Conservation (phyloP, 1,139 yeast species). For the Scheffersomyces titani region DNA sequence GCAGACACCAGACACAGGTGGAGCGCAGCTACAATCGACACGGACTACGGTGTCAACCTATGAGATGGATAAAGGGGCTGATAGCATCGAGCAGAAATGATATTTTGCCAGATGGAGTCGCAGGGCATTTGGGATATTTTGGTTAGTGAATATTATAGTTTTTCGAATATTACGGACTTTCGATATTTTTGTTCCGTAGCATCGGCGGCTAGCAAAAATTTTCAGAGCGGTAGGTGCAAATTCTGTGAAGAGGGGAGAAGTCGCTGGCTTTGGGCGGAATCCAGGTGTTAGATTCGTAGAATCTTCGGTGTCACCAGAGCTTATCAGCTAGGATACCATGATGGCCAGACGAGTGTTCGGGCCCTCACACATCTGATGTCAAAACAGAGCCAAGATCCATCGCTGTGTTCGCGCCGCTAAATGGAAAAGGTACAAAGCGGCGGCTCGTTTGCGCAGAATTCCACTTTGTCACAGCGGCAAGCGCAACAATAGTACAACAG, state of each 20-base stretch:
- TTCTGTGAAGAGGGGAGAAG: neutral
- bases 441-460: neutral
- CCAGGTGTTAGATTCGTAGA: neutral
- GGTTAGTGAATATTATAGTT: neutral
- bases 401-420: no score
- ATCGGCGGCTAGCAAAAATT: neutral
- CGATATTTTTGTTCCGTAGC: neutral
- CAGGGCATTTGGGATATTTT: neutral
- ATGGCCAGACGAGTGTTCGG: no score
- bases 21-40: no score
- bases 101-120: neutral
- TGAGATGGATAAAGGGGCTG: neutral
- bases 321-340: no score
- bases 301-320: neutral
- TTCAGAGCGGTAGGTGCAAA: neutral
- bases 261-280: neutral
- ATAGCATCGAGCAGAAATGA: neutral
- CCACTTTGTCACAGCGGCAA: neutral
- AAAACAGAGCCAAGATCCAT: neutral
- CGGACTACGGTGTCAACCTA: neutral
- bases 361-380: neutral
- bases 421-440: neutral
- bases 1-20: neutral
- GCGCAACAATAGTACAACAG: neutral
- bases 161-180: neutral